Base-by-base conservation (phyloP, 1,284 basidiomycete genomes). In the Cystobasidium sp. region DNA sequence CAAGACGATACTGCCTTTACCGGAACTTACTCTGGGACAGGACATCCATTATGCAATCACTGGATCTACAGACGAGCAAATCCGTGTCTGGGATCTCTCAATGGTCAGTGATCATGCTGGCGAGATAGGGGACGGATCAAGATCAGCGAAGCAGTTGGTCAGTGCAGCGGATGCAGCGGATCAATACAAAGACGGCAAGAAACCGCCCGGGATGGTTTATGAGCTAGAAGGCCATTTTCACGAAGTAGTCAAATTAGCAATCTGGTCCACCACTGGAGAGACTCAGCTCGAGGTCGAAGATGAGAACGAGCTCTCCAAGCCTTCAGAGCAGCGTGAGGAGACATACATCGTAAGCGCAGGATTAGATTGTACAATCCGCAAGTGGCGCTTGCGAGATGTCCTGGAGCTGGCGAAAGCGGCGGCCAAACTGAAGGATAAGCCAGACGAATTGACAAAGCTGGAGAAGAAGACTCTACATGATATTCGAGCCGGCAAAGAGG, bases 181-280 rank as follows among this genome's bases (percentile, higher is more conserved):
- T 0, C 89, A 90, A 76, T 82, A 91, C 22, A 76, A 81, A 8
- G 70, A 67, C n/a, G 67, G 75, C 0, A n/a, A 47, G 55, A 75
- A n/a, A 62, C 69, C 44, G n/a, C 55, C 63, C 0, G 73, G 79
- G 20, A 81, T 92, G 20, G 84, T 88, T 18, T 76, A 80, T 0
- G 86, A 88, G 77, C 83, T 92, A 7, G 90, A 94, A 77, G 93
- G 87, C 6, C 94, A 97, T 81, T 93, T 90, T 87, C 91, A 92
- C 77, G 91, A 94, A 78, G 88, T 96, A 10, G 90, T 87, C 6
- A 88, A 87, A 1, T 82, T 97, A 52, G 85, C 86, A 43, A 82
- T 90, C 6, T 96, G 93, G 92, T 82, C 87, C 76, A 85, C 88
- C 37, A 83, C 84, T 68, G 83, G 82, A 6, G 81, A 82, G 18